Conservation (phyloP, 2,329 filamentous ascomycete genomes). For the Aspergillus chevalieri region DNA sequence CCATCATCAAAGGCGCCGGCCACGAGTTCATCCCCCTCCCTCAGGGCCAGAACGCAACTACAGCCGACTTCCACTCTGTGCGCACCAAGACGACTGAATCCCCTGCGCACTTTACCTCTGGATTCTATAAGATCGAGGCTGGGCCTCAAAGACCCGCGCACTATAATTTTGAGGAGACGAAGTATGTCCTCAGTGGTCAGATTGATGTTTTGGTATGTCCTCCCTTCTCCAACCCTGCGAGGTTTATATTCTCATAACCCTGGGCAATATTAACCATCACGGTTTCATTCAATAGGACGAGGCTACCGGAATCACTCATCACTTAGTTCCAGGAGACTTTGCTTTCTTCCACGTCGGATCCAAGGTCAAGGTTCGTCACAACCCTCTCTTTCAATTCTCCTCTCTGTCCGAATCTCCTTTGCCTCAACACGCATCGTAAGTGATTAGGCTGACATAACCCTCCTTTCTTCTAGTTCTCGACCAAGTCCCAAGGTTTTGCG, state of each 20-base stretch:
- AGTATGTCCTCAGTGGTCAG: conserved; percentile 20
- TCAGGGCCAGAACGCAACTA: conserved; percentile 17
- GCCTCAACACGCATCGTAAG: not conserved
- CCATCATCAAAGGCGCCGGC: conserved; percentile 20
- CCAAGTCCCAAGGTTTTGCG: conserved; percentile 14
- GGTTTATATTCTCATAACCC: not conserved
- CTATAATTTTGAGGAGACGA: conserved; percentile 20
- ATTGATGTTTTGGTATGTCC: conserved; percentile 18
- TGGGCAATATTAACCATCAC: not conserved
- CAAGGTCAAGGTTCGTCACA: conserved; percentile 14
- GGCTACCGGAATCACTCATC: conserved; percentile 9
- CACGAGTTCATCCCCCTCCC: conserved; percentile 19
- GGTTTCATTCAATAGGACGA: conserved; percentile 3
- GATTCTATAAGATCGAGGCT: conserved; percentile 21
- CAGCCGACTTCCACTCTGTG: conserved; percentile 20
- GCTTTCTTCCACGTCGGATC: conserved; percentile 11
- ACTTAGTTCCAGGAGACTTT: conserved; percentile 8
- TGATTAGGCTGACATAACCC: conserved; percentile 2
- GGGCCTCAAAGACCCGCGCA: conserved; percentile 15
- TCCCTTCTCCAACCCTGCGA: not conserved
- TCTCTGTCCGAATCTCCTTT: not conserved
- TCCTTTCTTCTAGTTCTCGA: conserved; percentile 13
- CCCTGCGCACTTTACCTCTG: conserved; percentile 16
- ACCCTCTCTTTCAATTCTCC: not conserved
- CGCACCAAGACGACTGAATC: conserved; percentile 18